phyloP scores from a whole-genome alignment of 257 asterid species.

The Nicotiana tabacum region DNA sequence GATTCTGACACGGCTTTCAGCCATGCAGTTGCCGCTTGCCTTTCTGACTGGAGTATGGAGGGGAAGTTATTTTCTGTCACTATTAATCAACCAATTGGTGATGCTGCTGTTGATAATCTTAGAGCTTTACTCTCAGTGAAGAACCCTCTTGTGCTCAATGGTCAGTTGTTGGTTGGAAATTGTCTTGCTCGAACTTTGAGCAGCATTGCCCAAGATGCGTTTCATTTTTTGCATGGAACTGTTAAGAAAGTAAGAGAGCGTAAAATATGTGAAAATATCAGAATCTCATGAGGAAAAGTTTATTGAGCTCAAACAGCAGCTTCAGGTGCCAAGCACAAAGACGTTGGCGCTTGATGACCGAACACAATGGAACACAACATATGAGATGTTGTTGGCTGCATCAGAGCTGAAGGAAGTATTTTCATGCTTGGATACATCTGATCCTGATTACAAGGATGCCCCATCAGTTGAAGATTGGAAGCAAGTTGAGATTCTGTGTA shows the following conservation, averaged over 20 bases:
- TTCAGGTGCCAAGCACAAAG: conserved; percentile 86
- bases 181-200: conserved; percentile 85
- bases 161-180: conserved; percentile 69
- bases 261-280: conserved; percentile 82
- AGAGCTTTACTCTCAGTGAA: conserved; percentile 78
- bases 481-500: conserved; percentile 58
- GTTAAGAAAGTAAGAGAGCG: conserved; percentile 71
- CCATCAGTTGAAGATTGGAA: conserved; percentile 71
- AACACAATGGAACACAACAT: conserved; percentile 89
- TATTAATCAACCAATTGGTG: conserved; percentile 53
- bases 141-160: conserved; percentile 71
- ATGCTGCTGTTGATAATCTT: conserved; percentile 58
- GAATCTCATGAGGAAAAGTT: conserved; percentile 82
- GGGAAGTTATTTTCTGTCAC: conserved; percentile 80
- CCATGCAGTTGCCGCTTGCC: conserved; percentile 88
- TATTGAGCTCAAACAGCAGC: conserved; percentile 70
- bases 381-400: conserved; percentile 79
- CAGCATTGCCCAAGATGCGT: conserved; percentile 56
- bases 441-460: conserved; percentile 64
- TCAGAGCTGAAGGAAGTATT: conserved; percentile 83
- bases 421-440: conserved; percentile 73
- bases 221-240: conserved; percentile 38
- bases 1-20: conserved; percentile 81
- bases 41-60: conserved; percentile 83
- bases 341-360: conserved; percentile 62